Conservation (phyloP, 2,329 filamentous ascomycete genomes). For the Xylaria sp. region DNA sequence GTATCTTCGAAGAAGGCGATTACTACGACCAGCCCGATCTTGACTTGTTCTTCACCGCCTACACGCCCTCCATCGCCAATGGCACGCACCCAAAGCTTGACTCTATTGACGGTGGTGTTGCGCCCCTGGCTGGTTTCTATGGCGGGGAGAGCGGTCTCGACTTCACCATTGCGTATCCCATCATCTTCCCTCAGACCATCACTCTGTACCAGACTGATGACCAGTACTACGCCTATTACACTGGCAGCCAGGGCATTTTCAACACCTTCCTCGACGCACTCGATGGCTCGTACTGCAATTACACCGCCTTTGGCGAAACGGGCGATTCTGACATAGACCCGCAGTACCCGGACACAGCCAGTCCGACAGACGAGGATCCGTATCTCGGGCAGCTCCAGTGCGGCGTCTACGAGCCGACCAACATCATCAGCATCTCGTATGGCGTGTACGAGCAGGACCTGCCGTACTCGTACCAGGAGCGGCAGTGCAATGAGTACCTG, state of each 20-base stretch:
- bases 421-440: slow-evolving; percentile 33
- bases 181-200: slow-evolving; percentile 20
- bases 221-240: slow-evolving; percentile 16
- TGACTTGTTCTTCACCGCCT: slow-evolving; percentile 13
- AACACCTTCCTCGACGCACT: slow-evolving; percentile 32
- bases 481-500: slow-evolving; percentile 34
- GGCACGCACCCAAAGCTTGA: slow-evolving; percentile 14
- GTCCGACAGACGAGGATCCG: slow-evolving; percentile 7
- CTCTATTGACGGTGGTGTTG: slow-evolving; percentile 18
- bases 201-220: slow-evolving; percentile 21
- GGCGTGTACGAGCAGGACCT: slow-evolving; percentile 25
- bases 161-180: slow-evolving; percentile 19
- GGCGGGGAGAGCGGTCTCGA: slow-evolving; percentile 14
- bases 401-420: slow-evolving; percentile 27
- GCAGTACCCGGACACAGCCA: slow-evolving; percentile 22
- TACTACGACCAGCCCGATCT: slow-evolving; percentile 20
- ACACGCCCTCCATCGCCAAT: slow-evolving; percentile 10
- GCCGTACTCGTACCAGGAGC: slow-evolving; percentile 27
- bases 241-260: slow-evolving; percentile 12
- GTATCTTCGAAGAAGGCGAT: slow-evolving; percentile 18
- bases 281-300: slow-evolving; percentile 40
- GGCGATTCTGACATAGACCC: slow-evolving; percentile 38
- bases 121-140: not conserved
- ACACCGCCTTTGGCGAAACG: slow-evolving; percentile 38
- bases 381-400: slow-evolving; percentile 28